Percentiles rank a stretch among this genome's conserved stretches.
Conservation (phyloP, 2,329 filamentous ascomycete species). For the Fusarium paranaense region DNA sequence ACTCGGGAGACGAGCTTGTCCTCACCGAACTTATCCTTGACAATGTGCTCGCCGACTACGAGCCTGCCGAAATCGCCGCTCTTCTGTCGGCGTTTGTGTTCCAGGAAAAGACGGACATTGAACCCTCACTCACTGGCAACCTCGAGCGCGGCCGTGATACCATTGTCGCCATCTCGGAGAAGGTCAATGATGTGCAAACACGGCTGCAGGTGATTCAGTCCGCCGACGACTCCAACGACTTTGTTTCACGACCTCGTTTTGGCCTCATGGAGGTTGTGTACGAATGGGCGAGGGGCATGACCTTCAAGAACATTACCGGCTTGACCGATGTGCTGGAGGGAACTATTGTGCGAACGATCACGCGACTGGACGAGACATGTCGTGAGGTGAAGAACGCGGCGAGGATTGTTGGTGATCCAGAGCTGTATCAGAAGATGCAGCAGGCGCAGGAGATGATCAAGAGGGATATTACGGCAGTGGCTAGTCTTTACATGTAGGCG, state of each 20-base stretch:
- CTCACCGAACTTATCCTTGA: conserved; percentile 96
- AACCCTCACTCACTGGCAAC: conserved; percentile 83
- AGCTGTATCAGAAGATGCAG: conserved; percentile 96
- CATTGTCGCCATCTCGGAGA: conserved; percentile 91
- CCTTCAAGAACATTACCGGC: conserved; percentile 96
- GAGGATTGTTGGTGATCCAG: conserved; percentile 92
- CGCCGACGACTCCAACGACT: conserved; percentile 91
- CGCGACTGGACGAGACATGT: conserved; percentile 93
- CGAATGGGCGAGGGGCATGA: conserved; percentile 98
- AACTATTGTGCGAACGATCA: conserved; percentile 96
- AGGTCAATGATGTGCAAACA: conserved; percentile 90
- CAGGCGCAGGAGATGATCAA: conserved; percentile 98
- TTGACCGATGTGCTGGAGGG: conserved; percentile 97
- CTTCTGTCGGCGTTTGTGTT: conserved; percentile 96
- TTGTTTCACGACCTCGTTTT: conserved; percentile 87
- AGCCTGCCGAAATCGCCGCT: conserved; percentile 95
- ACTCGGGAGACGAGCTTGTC: conserved; percentile 95
- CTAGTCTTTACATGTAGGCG: conserved; percentile 87
- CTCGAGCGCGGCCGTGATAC: conserved; percentile 86
- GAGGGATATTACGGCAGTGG: conserved; percentile 91
- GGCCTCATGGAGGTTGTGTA: conserved; percentile 98
- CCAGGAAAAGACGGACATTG: conserved; percentile 91
- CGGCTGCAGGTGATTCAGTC: conserved; percentile 92
- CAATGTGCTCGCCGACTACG: conserved; percentile 94
- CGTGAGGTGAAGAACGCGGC: conserved; percentile 98